Conservation (phyloP, 2,329 filamentous ascomycete genomes). For the Epichloe hybrida region DNA sequence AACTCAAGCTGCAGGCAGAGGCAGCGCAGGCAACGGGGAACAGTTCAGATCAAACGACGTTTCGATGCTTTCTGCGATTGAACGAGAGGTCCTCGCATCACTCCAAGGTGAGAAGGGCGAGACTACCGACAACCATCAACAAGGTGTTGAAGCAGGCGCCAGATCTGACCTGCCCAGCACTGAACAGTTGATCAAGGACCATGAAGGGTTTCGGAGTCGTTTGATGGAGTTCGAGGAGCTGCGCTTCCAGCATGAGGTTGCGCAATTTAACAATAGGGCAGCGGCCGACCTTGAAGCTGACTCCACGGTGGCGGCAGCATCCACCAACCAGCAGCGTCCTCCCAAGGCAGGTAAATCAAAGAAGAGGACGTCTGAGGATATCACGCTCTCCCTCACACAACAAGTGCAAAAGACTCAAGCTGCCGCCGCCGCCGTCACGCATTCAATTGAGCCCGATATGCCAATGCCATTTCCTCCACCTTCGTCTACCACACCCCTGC, state of each 20-base stretch:
- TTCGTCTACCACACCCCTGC: constrained; percentile 67
- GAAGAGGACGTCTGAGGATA: constrained; percentile 21
- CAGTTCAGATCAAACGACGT: constrained; percentile 61
- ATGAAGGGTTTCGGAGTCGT: constrained; percentile 52
- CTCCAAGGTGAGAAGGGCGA: constrained; percentile 10
- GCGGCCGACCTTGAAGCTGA: background rate
- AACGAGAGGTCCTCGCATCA: constrained; percentile 39
- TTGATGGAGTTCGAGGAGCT: constrained; percentile 74
- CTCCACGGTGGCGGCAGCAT: background rate
- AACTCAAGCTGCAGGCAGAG: constrained; percentile 21
- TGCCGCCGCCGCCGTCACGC: constrained; percentile 27
- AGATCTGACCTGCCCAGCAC: constrained; percentile 35
- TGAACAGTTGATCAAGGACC: constrained; percentile 38
- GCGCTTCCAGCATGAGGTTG: constrained; percentile 56
- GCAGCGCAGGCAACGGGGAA: constrained; percentile 27
- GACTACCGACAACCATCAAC: constrained; percentile 3
- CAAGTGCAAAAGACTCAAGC: constrained; percentile 68
- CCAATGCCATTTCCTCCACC: constrained; percentile 65
- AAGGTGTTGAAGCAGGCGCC: constrained; percentile 20
- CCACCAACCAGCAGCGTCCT: background rate
- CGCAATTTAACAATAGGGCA: constrained; percentile 20
- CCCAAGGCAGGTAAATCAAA: constrained; percentile 12
- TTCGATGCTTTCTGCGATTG: constrained; percentile 43
- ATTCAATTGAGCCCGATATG: constrained; percentile 45
- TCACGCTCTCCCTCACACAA: constrained; percentile 57